Evolutionary conservation across 1,139 yeast genomes (phyloP).

Genomic region (Zhuliangozyma parablackwelliae): DNA sequence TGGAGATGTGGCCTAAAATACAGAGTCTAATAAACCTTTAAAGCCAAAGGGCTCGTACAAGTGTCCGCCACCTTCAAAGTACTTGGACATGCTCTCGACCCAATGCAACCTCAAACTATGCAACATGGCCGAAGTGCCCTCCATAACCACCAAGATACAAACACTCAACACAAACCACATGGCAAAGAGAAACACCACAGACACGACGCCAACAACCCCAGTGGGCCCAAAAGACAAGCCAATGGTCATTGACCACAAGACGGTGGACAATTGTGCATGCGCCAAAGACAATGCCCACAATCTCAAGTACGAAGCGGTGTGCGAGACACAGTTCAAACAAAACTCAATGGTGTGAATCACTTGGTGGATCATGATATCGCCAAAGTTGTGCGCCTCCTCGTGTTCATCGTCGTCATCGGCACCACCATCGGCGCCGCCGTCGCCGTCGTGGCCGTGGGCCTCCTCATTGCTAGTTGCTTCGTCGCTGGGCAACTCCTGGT

Average conservation of each 20-base stretch:
- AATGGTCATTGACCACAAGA: constrained; percentile 76
- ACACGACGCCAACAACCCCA: constrained; percentile 46
- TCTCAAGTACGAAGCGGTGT: constrained; percentile 74
- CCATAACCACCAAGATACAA: constrained; percentile 73
- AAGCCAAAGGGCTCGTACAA: constrained; percentile 69
- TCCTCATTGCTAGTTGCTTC: constrained; percentile 14
- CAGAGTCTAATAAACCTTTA: constrained; percentile 28
- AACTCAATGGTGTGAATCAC: constrained; percentile 78
- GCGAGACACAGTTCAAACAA: constrained; percentile 74
- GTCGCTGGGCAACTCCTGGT: constrained; percentile 19
- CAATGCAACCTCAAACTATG: constrained; percentile 81
- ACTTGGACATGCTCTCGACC: constrained; percentile 86
- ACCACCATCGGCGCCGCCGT: constrained; percentile 22
- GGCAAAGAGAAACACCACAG: constrained; percentile 60
- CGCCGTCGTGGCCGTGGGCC: constrained; percentile 20
- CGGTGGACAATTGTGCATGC: constrained; percentile 72
- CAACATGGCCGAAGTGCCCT: constrained; percentile 85
- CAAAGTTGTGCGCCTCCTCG: constrained; percentile 57
- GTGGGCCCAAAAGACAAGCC: constrained; percentile 50
- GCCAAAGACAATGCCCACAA: constrained; percentile 79
- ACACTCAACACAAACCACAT: constrained; percentile 79
- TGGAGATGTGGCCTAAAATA: constrained; percentile 12
- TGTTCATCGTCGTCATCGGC: constrained; percentile 47
- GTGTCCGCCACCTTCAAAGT: constrained; percentile 78
- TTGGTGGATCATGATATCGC: constrained; percentile 75